These are phyloP conservation scores for Nannizzia gypsea DNA, from an alignment of 2,329 filamentous ascomycete genomes.

Conservation along the genomic window DNA sequence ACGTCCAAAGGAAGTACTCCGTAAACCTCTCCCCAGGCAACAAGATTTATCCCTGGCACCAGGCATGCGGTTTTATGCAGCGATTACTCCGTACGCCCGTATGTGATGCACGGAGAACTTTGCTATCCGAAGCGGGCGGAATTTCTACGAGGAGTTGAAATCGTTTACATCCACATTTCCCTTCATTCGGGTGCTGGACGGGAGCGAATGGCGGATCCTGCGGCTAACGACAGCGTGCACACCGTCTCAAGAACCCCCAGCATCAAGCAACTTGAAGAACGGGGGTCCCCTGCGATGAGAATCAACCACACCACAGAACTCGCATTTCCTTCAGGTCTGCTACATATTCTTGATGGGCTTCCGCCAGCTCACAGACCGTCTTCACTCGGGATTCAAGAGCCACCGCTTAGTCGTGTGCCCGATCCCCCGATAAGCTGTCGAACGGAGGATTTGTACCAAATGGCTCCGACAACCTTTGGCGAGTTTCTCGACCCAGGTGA, in stretches of 20 bases:
- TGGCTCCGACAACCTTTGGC: constrained; percentile 4
- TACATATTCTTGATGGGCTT: not conserved
- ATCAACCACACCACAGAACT: not conserved
- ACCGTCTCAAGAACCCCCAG: not conserved
- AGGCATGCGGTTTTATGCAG: no score
- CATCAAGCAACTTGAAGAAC: not conserved
- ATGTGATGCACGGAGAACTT: no score
- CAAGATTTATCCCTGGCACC: not conserved
- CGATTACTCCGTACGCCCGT: no score
- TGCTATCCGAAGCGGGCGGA: not conserved
- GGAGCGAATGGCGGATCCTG: not conserved
- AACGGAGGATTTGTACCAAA: constrained; percentile 1
- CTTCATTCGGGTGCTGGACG: no score
- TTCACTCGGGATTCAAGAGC: not conserved
- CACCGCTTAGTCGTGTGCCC: not conserved
- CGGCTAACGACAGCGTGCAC: not conserved
- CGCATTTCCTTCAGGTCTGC: no score
- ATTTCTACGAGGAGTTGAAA: no score
- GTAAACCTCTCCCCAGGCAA: no score
- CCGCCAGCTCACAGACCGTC: not conserved
- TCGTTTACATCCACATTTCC: no score
- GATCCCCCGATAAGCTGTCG: not conserved
- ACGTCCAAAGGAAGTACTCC: not conserved
- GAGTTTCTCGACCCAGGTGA: not conserved
- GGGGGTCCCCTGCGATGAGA: not conserved